Conservation (phyloP, 169 alveolate species). For the Plasmodium cynomolgi region DNA sequence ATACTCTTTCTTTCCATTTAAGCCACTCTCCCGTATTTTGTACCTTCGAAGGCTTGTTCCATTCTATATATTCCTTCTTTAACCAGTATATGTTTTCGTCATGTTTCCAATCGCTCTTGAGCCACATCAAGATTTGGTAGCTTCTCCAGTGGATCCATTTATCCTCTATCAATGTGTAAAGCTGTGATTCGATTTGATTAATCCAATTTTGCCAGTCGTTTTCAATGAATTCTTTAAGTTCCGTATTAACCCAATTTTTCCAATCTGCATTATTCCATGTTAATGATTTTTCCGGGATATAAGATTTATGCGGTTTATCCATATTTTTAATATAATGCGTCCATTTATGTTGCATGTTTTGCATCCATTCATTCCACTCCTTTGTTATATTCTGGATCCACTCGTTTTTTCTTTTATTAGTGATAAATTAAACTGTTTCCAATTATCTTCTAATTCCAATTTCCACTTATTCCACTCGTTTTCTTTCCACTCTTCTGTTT, state of each 20-base stretch:
- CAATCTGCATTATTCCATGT: background rate
- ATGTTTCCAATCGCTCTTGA: slow-evolving; percentile 10
- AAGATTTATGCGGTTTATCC: background rate
- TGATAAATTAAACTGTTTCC: background rate
- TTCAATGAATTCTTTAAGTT: background rate
- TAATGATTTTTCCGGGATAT: background rate
- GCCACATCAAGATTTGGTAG: background rate
- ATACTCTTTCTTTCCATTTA: background rate
- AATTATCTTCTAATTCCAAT: background rate
- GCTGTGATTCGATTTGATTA: background rate
- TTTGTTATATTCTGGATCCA: background rate
- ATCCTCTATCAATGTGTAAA: background rate
- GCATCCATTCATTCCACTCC: slow-evolving; percentile 20
- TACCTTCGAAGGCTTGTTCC: background rate
- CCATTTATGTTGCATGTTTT: slow-evolving; percentile 5
- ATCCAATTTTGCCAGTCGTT: slow-evolving; percentile 4
- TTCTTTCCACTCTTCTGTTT: background rate
- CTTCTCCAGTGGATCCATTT: slow-evolving; percentile 1
- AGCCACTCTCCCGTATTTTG: background rate
- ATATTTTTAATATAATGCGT: background rate
- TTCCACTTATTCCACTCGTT: slow-evolving; percentile 13
- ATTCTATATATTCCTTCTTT: background rate
- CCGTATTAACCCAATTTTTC: slow-evolving; percentile 10
- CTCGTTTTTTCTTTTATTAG: background rate
- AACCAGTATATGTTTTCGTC: slow-evolving; percentile 1